Evolutionary conservation across 495 filamentous ascomycete genomes (phyloP), one percentile per base, ranked within the genome.

Genomic region (Viridothelium virens): DNA sequence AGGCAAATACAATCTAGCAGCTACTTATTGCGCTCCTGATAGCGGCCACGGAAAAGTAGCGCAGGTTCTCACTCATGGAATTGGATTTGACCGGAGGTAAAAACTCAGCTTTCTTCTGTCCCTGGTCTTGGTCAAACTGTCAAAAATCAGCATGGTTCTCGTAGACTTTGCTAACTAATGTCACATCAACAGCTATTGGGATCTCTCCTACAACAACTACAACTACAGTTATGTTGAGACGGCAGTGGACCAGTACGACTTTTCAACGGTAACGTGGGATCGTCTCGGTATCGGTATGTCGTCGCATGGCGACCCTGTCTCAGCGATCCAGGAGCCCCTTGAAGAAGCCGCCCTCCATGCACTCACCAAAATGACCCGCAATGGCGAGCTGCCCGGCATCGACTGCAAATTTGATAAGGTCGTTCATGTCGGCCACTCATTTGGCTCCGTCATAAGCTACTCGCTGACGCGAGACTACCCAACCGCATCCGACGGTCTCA

Each of bases 1-100:
- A 3, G 80, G 79, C n/a, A 75, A 69, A 41, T 84, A 80, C 71
- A 68, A 78, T 14, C 79, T 85, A 69, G 74, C 68, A n/a, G 79
- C 79, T 1, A 77, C 75, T 7, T 83, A 79, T 71, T 85, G 82
- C 71, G 69, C 73, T 61, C 83, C 79, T 1, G 72, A 73, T 59
- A 73, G 65, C 11, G 75, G 71, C 3, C 73, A 71, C 0, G 74
- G 71, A 59, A 71, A 74, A 6, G 63, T 59, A 2, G 71, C 88
- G 7, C 85, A 87, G 70, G 66, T 89, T 48, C 72, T 87, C 4
- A 85, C 85, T 0, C 86, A 89, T 70, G 86, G 86, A 41, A 78
- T 86, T 70, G 84, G 82, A 14, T 86, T 85, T 67, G 83, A 86
- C 67, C 83, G 80, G 41, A 73, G 72, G 77, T 82, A 71, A 64